phyloP scores from a whole-genome alignment of 2,329 filamentous ascomycete genomes.

The Penicillium brasilianum region DNA sequence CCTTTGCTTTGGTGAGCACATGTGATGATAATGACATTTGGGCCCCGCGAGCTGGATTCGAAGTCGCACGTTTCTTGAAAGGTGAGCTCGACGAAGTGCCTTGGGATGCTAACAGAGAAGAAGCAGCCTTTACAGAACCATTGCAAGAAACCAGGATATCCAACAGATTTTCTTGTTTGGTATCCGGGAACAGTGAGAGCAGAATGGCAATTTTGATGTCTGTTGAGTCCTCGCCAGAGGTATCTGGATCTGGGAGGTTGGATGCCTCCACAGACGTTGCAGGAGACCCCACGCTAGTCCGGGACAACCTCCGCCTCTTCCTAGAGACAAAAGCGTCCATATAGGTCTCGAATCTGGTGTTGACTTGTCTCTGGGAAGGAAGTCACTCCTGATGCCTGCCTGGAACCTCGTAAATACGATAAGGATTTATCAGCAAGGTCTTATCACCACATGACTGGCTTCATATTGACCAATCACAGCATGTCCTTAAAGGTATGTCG shows the following conservation, averaged over 20 bases:
- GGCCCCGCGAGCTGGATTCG: conserved; percentile 52
- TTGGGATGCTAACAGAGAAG: conserved; percentile 57
- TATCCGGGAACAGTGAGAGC: conserved; percentile 71
- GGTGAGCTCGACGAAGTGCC: conserved; percentile 8
- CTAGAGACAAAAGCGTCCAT: conserved; percentile 51
- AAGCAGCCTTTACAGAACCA: conserved; percentile 73
- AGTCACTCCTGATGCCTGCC: not conserved
- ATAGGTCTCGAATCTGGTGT: not conserved
- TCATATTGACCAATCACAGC: conserved; percentile 37
- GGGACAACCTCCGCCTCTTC: conserved; percentile 40
- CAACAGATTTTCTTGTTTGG: conserved; percentile 70
- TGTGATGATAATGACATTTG: conserved; percentile 67
- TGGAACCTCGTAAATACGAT: conserved; percentile 9
- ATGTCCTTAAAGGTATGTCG: not conserved
- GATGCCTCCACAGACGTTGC: not conserved
- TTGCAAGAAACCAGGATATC: conserved; percentile 79
- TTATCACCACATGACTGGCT: conserved; percentile 38
- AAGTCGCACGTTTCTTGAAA: conserved; percentile 45
- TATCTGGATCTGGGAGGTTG: conserved; percentile 15
- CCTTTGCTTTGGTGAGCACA: conserved; percentile 54
- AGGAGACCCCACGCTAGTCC: not conserved
- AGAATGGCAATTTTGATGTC: conserved; percentile 88
- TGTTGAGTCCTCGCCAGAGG: conserved; percentile 72
- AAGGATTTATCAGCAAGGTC: conserved; percentile 27
- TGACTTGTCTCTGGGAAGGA: not conserved